These are phyloP conservation scores for Phytomonas francai DNA, from an alignment of 208 protist species.

Conservation along the genomic window DNA sequence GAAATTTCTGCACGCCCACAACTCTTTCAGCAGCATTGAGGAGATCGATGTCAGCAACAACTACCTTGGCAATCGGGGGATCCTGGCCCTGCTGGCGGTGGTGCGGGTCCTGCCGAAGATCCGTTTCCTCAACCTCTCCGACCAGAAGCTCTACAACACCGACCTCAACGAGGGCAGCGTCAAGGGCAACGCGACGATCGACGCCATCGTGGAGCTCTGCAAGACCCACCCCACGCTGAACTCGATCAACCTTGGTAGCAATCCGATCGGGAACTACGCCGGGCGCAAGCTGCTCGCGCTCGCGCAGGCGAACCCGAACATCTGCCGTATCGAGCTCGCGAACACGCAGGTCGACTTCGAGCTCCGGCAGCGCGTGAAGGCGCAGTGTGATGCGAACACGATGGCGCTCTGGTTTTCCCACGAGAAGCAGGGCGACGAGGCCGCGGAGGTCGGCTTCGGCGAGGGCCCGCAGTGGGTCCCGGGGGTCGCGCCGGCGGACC, in stretches of 20 bases:
- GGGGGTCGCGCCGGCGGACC: constrained; percentile 41
- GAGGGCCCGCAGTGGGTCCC: constrained; percentile 65
- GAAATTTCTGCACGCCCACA: constrained; percentile 56
- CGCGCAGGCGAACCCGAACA: constrained; percentile 63
- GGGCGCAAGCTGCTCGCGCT: constrained; percentile 81
- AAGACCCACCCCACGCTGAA: constrained; percentile 75
- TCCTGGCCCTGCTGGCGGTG: constrained; percentile 74
- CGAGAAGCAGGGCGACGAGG: constrained; percentile 18
- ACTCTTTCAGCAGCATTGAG: constrained; percentile 55
- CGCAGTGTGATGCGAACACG: constrained; percentile 85
- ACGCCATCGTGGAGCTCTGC: constrained; percentile 77
- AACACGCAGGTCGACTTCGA: constrained; percentile 86
- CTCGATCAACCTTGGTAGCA: constrained; percentile 73
- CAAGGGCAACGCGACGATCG: constrained; percentile 80
- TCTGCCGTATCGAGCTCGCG: constrained; percentile 68
- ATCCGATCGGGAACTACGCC: constrained; percentile 88
- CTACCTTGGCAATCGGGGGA: constrained; percentile 85
- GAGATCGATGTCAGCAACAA: constrained; percentile 81
- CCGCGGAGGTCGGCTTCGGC: constrained; percentile 40
- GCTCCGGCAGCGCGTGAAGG: constrained; percentile 62
- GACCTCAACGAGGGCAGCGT: constrained; percentile 84
- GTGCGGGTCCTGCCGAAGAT: constrained; percentile 69
- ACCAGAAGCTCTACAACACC: constrained; percentile 90
- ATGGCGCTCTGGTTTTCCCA: constrained; percentile 55
- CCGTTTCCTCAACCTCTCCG: constrained; percentile 65